Percentiles rank a stretch among this genome's conserved stretches.
Evolutionary conservation across 169 alveolate species (phyloP).

Genomic region (Babesia gibsoni): DNA sequence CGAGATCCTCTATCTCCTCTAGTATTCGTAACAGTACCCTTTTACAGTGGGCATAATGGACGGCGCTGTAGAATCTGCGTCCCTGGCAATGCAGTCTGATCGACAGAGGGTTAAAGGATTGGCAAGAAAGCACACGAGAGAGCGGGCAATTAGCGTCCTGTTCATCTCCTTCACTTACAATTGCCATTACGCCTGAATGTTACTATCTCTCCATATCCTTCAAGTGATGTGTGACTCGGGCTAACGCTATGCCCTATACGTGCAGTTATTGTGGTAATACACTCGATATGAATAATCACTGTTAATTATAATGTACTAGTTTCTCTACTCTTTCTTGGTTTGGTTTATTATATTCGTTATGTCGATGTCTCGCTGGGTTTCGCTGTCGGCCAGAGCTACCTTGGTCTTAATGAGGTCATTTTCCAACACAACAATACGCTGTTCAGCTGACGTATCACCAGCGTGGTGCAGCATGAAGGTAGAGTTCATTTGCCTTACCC

Average conservation of each 20-base stretch:
- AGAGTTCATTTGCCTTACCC: not conserved
- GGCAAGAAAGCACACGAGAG: slow-evolving; percentile 1
- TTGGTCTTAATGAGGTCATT: slow-evolving; percentile 53
- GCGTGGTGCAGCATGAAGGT: too few relatives aligned
- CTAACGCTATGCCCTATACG: too few relatives aligned
- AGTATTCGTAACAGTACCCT: not conserved
- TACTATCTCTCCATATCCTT: too few relatives aligned
- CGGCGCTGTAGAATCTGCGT: slow-evolving; percentile 3
- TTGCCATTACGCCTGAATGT: not conserved
- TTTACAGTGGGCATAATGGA: not conserved
- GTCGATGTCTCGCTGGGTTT: slow-evolving; percentile 60
- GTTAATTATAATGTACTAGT: not conserved
- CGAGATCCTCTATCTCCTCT: not conserved
- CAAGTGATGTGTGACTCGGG: too few relatives aligned
- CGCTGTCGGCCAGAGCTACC: slow-evolving; percentile 65
- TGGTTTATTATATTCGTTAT: not conserved
- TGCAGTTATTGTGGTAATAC: too few relatives aligned
- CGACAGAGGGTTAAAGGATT: slow-evolving; percentile 34
- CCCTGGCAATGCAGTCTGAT: slow-evolving; percentile 24
- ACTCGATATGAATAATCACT: not conserved
- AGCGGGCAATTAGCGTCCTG: not conserved
- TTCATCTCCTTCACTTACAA: not conserved
- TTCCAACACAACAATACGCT: slow-evolving; percentile 29
- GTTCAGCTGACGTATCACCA: too few relatives aligned
- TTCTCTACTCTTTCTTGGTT: not conserved